A percentile compares a stretch with the other conserved stretches of the same genome.
Evolutionary conservation across 2,329 filamentous ascomycete species (phyloP).

Genomic region (Pseudopyricularia cyperi): DNA sequence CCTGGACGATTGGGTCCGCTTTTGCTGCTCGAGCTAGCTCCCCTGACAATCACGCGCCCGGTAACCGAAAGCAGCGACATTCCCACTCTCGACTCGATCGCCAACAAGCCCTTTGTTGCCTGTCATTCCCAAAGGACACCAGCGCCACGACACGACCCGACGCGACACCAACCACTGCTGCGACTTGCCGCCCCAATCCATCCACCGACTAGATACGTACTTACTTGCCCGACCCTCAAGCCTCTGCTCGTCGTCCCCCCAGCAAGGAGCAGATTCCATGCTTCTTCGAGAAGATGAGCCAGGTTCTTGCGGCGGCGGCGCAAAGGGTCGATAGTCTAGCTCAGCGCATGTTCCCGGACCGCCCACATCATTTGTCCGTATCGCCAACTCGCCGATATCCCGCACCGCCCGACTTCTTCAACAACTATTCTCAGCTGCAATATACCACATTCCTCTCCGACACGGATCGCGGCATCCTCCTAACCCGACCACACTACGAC

Average conservation of each 20-base stretch:
- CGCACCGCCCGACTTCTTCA: conserved; percentile 27
- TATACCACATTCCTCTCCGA: conserved; percentile 45
- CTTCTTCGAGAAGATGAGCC: conserved; percentile 8
- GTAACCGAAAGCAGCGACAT: background rate
- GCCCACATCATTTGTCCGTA: conserved; percentile 35
- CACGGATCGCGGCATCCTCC: conserved; percentile 42
- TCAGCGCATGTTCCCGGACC: conserved; percentile 10
- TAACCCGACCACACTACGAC: conserved; percentile 43
- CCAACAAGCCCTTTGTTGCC: background rate
- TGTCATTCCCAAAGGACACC: background rate
- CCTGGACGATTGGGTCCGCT: background rate
- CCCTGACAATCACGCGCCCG: background rate
- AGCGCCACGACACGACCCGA: background rate
- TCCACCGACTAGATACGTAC: background rate
- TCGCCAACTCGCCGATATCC: conserved; percentile 34
- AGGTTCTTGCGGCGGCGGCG: conserved; percentile 10
- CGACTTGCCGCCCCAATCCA: no score
- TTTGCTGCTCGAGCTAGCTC: background rate
- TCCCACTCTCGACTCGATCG: background rate
- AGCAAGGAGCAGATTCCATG: background rate
- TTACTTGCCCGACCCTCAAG: background rate
- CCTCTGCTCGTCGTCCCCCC: background rate
- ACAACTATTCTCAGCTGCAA: conserved; percentile 32
- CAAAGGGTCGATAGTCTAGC: conserved; percentile 11
- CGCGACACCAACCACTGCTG: background rate